Evolutionary conservation across 495 filamentous ascomycete genomes (phyloP).

Genomic region (Penicillium coprophilum): DNA sequence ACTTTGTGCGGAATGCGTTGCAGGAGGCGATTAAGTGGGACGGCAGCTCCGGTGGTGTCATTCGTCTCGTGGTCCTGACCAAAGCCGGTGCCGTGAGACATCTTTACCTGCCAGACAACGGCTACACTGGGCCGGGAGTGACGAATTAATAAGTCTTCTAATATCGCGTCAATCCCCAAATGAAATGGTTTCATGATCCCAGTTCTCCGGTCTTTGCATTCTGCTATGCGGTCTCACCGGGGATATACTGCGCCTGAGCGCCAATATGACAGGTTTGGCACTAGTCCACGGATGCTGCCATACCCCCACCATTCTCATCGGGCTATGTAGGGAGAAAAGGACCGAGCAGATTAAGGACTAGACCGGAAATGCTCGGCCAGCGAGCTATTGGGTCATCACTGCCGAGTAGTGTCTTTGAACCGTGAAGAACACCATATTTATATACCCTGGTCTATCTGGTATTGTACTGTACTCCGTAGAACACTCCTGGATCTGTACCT

Average conservation of each 20-base stretch:
- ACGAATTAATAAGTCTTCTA: constrained; percentile 42
- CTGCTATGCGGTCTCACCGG: neutral
- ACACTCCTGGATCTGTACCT: neutral
- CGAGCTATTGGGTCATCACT: neutral
- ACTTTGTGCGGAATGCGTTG: constrained; percentile 87
- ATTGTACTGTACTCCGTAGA: neutral
- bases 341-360: neutral
- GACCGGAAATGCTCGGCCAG: constrained; percentile 5
- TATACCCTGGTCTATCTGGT: constrained; percentile 6
- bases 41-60: constrained; percentile 96
- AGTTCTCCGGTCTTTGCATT: neutral
- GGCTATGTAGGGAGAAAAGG: neutral
- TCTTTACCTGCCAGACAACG: constrained; percentile 84
- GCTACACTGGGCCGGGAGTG: constrained; percentile 65
- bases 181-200: constrained; percentile 19
- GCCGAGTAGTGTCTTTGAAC: constrained; percentile 2
- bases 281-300: constrained; percentile 1
- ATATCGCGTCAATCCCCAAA: constrained; percentile 24
- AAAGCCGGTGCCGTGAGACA: constrained; percentile 82
- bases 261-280: constrained; percentile 1
- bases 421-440: neutral
- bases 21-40: constrained; percentile 98
- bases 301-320: neutral
- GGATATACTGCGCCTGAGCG: neutral
- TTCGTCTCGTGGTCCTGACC: constrained; percentile 95